Evolutionary conservation across 2,329 filamentous ascomycete genomes (phyloP).

Genomic region (Niveomyces coronatus): DNA sequence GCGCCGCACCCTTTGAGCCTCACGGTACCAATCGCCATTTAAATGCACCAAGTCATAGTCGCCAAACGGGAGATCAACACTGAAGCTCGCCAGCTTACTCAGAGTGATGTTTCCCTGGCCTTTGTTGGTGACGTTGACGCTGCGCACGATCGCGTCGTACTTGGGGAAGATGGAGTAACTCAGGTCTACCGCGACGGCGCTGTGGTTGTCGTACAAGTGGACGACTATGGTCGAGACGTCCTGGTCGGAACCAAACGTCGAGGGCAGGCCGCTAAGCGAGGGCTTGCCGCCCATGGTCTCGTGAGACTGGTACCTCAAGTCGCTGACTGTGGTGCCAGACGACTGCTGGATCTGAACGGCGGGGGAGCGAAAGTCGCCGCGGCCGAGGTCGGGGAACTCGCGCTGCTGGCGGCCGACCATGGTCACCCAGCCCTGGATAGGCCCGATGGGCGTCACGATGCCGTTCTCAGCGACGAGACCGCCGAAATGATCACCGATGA

Average conservation of each 20-base stretch:
- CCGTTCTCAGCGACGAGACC: conserved; percentile 41
- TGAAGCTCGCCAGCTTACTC: conserved; percentile 49
- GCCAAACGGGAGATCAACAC: conserved; percentile 48
- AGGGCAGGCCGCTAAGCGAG: conserved; percentile 42
- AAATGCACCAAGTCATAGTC: conserved; percentile 54
- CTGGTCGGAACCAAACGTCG: conserved; percentile 44
- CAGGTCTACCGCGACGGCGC: conserved; percentile 45
- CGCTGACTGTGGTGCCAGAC: conserved; percentile 47
- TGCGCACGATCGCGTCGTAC: conserved; percentile 50
- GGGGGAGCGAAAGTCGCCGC: conserved; percentile 52
- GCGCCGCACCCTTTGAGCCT: conserved; percentile 43
- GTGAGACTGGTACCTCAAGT: conserved; percentile 48
- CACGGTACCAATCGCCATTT: conserved; percentile 52
- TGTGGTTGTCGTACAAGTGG: conserved; percentile 47
- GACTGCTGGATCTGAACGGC: conserved; percentile 51
- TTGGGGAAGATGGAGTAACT: conserved; percentile 54
- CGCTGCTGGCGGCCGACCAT: conserved; percentile 40
- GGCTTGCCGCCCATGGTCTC: conserved; percentile 47
- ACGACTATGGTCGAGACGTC: conserved; percentile 51
- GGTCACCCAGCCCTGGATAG: conserved; percentile 41
- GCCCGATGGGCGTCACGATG: conserved; percentile 24
- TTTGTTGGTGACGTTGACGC: conserved; percentile 50
- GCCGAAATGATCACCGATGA: conserved; percentile 52
- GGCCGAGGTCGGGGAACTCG: conserved; percentile 54
- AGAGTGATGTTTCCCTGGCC: conserved; percentile 41